A percentile compares a stretch with the other conserved stretches of the same genome.
These are phyloP conservation scores for Talaromyces sp. DNA, from an alignment of 2,329 filamentous ascomycete species.

Conservation along the genomic window DNA sequence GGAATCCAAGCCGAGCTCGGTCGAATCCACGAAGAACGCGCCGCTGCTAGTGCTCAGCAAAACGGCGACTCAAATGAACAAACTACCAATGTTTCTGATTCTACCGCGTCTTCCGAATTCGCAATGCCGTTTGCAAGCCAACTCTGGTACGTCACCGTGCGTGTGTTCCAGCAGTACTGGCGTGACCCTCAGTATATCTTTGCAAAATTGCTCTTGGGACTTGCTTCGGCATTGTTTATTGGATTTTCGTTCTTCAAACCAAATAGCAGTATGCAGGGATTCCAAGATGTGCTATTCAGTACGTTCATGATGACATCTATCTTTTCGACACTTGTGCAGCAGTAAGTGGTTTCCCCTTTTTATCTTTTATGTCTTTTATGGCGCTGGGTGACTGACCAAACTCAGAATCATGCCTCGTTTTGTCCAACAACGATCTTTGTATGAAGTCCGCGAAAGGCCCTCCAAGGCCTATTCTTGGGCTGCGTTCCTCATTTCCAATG, in stretches of 20 bases:
- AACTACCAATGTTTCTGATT: slow-evolving; percentile 29
- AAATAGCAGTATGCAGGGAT: slow-evolving; percentile 67
- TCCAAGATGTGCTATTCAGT: slow-evolving; percentile 87
- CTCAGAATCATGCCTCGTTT: slow-evolving; percentile 53
- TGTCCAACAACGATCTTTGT: slow-evolving; percentile 53
- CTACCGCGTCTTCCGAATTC: slow-evolving; percentile 60
- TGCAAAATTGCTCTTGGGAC: slow-evolving; percentile 68
- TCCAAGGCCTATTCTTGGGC: slow-evolving; percentile 72
- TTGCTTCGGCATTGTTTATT: slow-evolving; percentile 52
- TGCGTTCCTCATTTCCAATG: slow-evolving; percentile 65
- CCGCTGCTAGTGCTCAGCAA: slow-evolving; percentile 20
- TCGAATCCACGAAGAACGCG: slow-evolving; percentile 48
- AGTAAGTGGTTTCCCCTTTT: slow-evolving; percentile 19
- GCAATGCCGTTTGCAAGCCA: slow-evolving; percentile 69
- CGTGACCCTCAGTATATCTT: slow-evolving; percentile 85
- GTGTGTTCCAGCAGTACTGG: slow-evolving; percentile 91
- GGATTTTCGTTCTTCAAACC: slow-evolving; percentile 77
- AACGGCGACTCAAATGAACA: slow-evolving; percentile 40
- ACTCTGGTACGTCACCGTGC: slow-evolving; percentile 62
- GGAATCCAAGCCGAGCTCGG: slow-evolving; percentile 55
- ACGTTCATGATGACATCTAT: slow-evolving; percentile 82
- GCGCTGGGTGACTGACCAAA: not conserved
- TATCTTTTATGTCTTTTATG: not conserved
- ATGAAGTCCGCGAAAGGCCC: slow-evolving; percentile 57
- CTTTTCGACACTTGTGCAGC: slow-evolving; percentile 57